A percentile compares a stretch with the other conserved stretches of the same genome.
These are phyloP conservation scores for Penicillium arizonense DNA, from an alignment of 495 filamentous ascomycete genomes.

Conservation along the genomic window DNA sequence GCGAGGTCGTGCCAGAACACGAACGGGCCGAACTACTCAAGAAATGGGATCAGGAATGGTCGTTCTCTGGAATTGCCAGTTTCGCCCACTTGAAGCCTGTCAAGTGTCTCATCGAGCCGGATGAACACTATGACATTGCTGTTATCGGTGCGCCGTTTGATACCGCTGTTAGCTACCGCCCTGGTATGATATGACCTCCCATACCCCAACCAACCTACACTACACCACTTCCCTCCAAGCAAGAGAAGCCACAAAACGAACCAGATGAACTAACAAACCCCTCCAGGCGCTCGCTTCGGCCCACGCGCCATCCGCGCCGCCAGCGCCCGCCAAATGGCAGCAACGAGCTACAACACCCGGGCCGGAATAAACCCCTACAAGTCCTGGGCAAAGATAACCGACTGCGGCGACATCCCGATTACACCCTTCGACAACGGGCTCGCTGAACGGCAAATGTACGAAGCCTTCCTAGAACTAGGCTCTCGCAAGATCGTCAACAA, in stretches of 20 bases:
- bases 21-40: conserved; percentile 45
- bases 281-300: conserved; percentile 71
- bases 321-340: conserved; percentile 67
- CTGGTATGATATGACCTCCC: conserved; percentile 51
- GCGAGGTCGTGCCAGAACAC: conserved; percentile 39
- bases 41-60: conserved; percentile 64
- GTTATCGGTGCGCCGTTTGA: conserved; percentile 84
- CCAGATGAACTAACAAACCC: conserved; percentile 16
- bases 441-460: conserved; percentile 73
- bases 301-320: conserved; percentile 80
- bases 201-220: not conserved
- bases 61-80: conserved; percentile 73
- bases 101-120: conserved; percentile 69
- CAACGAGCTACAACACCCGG: conserved; percentile 74
- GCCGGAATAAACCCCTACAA: conserved; percentile 75
- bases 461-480: conserved; percentile 67
- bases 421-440: conserved; percentile 76
- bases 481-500: conserved; percentile 42
- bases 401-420: conserved; percentile 83
- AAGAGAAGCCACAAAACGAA: conserved; percentile 33
- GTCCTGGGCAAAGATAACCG: conserved; percentile 70
- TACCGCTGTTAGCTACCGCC: conserved; percentile 76
- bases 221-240: conserved; percentile 1
- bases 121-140: conserved; percentile 70
- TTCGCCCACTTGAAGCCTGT: conserved; percentile 77